Evolutionary conservation across 495 filamentous ascomycete species (phyloP).

Genomic region (Hypoxylon intermedium): DNA sequence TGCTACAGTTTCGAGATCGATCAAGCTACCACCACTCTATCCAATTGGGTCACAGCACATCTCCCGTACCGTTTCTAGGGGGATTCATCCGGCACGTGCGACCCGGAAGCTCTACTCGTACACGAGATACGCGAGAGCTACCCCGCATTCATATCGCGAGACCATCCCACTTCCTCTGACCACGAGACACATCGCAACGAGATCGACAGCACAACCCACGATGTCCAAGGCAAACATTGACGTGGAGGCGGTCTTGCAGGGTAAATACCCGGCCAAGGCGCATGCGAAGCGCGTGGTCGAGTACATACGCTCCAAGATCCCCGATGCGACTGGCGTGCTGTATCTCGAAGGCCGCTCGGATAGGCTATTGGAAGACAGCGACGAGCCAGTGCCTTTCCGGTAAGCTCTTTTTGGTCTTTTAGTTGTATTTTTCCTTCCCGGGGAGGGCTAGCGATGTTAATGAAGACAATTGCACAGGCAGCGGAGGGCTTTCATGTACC

Average conservation of each 20-base stretch:
- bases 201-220: constrained; percentile 16
- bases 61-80: not conserved
- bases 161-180: constrained; percentile 10
- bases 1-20: not conserved
- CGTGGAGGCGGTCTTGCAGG: constrained; percentile 54
- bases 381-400: constrained; percentile 79
- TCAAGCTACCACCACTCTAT: not conserved
- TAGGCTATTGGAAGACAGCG: constrained; percentile 80
- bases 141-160: constrained; percentile 29
- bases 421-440: not conserved
- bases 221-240: constrained; percentile 43
- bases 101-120: constrained; percentile 9
- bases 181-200: constrained; percentile 7
- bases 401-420: constrained; percentile 45
- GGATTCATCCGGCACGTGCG: constrained; percentile 12
- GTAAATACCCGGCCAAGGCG: constrained; percentile 94
- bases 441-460: not conserved
- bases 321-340: constrained; percentile 68
- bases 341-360: constrained; percentile 89
- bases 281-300: constrained; percentile 85
- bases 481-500: constrained; percentile 92
- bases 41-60: not conserved
- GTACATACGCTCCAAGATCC: constrained; percentile 67
- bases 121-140: constrained; percentile 23
- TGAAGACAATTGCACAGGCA: constrained; percentile 62